These are phyloP conservation scores for Aschersonia sp. DNA, from an alignment of 2,329 filamentous ascomycete genomes.

Conservation along the genomic window DNA sequence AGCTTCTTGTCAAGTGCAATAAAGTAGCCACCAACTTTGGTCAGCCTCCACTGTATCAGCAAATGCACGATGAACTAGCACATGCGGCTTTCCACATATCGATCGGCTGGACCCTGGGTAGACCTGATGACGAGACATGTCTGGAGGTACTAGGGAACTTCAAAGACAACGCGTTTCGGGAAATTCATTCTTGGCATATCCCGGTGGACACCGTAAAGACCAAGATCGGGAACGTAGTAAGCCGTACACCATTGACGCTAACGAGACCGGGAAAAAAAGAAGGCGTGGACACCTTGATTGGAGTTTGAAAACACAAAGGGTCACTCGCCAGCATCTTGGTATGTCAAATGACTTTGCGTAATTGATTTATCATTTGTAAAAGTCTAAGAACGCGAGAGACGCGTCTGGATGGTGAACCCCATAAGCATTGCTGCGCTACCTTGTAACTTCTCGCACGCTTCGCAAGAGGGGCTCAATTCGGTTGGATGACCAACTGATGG, in stretches of 20 bases:
- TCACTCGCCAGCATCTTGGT: no score
- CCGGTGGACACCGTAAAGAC: slow-evolving; percentile 49
- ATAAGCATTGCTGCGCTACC: no score
- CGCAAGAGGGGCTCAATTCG: no score
- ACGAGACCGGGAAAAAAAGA: background rate
- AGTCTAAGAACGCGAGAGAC: no score
- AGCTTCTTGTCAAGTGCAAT: slow-evolving; percentile 56
- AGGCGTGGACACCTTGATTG: background rate
- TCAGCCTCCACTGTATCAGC: slow-evolving; percentile 58
- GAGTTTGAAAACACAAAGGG: background rate
- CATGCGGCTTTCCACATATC: slow-evolving; percentile 65
- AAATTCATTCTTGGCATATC: slow-evolving; percentile 29
- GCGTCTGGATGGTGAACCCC: no score
- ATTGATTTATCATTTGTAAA: no score
- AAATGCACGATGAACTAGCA: slow-evolving; percentile 9
- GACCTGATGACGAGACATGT: slow-evolving; percentile 27
- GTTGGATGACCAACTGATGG: no score
- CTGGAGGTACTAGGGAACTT: slow-evolving; percentile 12
- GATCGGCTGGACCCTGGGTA: slow-evolving; percentile 65
- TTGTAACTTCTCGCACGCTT: no score
- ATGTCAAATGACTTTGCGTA: no score
- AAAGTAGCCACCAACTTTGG: slow-evolving; percentile 38
- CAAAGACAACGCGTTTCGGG: slow-evolving; percentile 9
- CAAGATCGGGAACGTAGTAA: slow-evolving; percentile 61
- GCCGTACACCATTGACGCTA: slow-evolving; percentile 25